phyloP scores from a whole-genome alignment of 2,329 filamentous ascomycete species.

The Monosporascus cannonballus region DNA sequence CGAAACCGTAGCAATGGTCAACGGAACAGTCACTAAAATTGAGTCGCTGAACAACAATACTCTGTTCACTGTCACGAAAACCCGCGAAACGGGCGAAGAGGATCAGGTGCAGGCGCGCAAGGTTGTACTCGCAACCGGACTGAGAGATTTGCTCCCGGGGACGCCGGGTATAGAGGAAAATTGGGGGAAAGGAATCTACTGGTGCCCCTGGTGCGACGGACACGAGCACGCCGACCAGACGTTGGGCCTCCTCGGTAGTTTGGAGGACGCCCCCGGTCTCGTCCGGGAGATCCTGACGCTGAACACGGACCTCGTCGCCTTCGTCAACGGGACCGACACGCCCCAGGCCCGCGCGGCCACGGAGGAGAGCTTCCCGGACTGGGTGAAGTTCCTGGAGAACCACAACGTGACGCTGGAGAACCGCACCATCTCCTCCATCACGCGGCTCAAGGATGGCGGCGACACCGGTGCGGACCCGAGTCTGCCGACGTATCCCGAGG shows the following conservation, averaged over 20 bases:
- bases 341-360: slow-evolving; percentile 32
- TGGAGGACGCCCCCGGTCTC: slow-evolving; percentile 36
- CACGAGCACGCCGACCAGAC: slow-evolving; percentile 54
- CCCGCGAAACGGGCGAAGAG: slow-evolving; percentile 15
- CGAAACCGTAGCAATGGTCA: slow-evolving; percentile 40
- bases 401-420: slow-evolving; percentile 51
- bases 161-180: slow-evolving; percentile 49
- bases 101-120: slow-evolving; percentile 42
- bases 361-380: slow-evolving; percentile 35
- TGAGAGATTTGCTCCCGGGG: slow-evolving; percentile 46
- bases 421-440: slow-evolving; percentile 43
- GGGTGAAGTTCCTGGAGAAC: slow-evolving; percentile 41
- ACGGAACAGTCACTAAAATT: slow-evolving; percentile 46
- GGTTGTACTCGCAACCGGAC: slow-evolving; percentile 51
- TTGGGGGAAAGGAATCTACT: slow-evolving; percentile 55
- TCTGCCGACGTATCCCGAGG: slow-evolving; percentile 38
- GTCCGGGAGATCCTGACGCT: slow-evolving; percentile 49
- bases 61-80: slow-evolving; percentile 38
- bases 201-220: slow-evolving; percentile 62
- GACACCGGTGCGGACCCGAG: slow-evolving; percentile 32
- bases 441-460: slow-evolving; percentile 36
- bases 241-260: slow-evolving; percentile 45
- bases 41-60: slow-evolving; percentile 32
- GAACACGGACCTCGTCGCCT: slow-evolving; percentile 49
- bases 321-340: slow-evolving; percentile 55